phyloP scores from a whole-genome alignment of 2,329 filamentous ascomycete genomes.

The Cladosporium colombiae region DNA sequence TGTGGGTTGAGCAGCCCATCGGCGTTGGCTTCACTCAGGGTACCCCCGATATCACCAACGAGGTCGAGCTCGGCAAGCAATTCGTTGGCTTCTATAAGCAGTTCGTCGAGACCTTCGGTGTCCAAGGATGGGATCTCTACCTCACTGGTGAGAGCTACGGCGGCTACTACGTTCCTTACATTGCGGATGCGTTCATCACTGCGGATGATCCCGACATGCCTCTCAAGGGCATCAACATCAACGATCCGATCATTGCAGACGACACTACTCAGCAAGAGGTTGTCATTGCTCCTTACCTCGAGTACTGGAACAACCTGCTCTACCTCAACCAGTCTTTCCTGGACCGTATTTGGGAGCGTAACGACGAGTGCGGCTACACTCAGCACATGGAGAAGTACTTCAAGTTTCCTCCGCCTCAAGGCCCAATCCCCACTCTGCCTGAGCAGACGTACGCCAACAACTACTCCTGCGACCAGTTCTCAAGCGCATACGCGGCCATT shows the following conservation, averaged over 20 bases:
- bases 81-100: conserved; percentile 57
- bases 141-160: conserved; percentile 67
- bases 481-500: conserved; percentile 42
- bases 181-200: conserved; percentile 55
- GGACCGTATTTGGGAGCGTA: conserved; percentile 34
- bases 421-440: conserved; percentile 37
- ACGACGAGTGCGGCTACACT: conserved; percentile 38
- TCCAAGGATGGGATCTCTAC: conserved; percentile 63
- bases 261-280: conserved; percentile 41
- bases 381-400: conserved; percentile 44
- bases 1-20: conserved; percentile 63
- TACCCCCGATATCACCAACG: conserved; percentile 48
- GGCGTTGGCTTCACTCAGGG: conserved; percentile 48
- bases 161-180: conserved; percentile 61
- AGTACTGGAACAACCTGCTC: conserved; percentile 45
- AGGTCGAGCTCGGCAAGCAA: conserved; percentile 49
- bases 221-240: conserved; percentile 52
- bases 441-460: conserved; percentile 28
- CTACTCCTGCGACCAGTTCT: conserved; percentile 43
- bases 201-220: conserved; percentile 53
- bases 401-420: conserved; percentile 42
- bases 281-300: conserved; percentile 39
- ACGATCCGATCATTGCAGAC: conserved; percentile 51
- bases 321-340: conserved; percentile 45
- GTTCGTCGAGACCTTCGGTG: conserved; percentile 57